These are phyloP conservation scores for Globisporangium barbulae DNA, from an alignment of 352 stramenopile species.

Conservation along the genomic window DNA sequence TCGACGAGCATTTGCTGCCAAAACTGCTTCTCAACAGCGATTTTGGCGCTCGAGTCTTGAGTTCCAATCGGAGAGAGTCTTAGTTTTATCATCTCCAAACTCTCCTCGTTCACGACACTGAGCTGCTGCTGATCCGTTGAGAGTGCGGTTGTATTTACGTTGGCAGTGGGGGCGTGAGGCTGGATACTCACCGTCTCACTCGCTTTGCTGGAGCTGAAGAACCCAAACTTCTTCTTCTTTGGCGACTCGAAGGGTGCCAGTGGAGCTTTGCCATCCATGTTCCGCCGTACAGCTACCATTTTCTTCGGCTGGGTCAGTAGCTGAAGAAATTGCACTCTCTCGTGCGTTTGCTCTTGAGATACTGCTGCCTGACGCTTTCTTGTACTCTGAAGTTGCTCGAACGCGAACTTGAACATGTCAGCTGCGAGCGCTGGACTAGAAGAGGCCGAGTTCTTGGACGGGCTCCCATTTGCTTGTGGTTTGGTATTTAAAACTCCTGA, in stretches of 20 bases:
- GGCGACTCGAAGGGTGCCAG: neutral
- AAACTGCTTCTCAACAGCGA: conserved; percentile 20
- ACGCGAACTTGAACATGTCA: conserved; percentile 5
- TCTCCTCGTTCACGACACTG: neutral
- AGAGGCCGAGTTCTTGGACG: neutral
- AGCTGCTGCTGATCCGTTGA: neutral
- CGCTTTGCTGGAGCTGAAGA: conserved; percentile 22
- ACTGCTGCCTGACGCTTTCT: neutral
- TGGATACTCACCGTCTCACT: neutral
- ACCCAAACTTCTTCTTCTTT: conserved; percentile 14
- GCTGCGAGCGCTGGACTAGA: neutral
- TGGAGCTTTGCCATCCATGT: neutral
- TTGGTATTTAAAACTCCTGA: neutral
- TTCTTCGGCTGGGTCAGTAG: neutral
- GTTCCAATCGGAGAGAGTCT: neutral
- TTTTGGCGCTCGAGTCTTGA: neutral
- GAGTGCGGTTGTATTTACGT: too few species aligned
- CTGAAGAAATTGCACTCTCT: neutral
- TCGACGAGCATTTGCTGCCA: conserved; percentile 30
- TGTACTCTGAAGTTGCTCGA: conserved; percentile 4
- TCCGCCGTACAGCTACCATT: neutral
- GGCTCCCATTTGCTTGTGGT: neutral
- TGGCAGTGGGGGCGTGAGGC: neutral
- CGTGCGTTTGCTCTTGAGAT: neutral
- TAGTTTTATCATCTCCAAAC: neutral